A percentile compares a stretch with the other conserved stretches of the same genome.
Conservation (phyloP, 495 filamentous ascomycete species). For the Talaromyces stipitatus region DNA sequence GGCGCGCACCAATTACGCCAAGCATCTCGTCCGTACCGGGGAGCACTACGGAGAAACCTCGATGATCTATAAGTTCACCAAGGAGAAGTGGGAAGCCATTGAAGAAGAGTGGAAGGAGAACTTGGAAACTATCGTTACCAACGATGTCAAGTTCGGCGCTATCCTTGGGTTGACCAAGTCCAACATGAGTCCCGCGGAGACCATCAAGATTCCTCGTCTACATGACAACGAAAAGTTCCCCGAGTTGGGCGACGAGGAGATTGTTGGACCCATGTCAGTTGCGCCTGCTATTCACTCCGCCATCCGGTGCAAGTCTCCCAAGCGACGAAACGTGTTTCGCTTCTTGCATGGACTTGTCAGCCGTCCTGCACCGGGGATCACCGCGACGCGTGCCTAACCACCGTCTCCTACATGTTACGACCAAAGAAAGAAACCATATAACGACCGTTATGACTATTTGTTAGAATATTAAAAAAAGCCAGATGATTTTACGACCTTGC, state of each 20-base stretch:
- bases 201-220: conserved; percentile 53
- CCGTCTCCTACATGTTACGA: background rate
- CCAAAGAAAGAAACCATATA: background rate
- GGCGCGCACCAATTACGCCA: conserved; percentile 72
- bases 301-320: conserved; percentile 24
- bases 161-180: conserved; percentile 16
- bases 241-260: conserved; percentile 78
- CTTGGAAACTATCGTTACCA: conserved; percentile 41
- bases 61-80: conserved; percentile 72
- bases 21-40: conserved; percentile 73
- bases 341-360: conserved; percentile 40
- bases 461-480: background rate
- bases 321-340: conserved; percentile 38
- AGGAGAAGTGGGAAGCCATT: conserved; percentile 76
- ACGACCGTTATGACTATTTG: conserved; percentile 2
- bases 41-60: conserved; percentile 83
- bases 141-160: conserved; percentile 42
- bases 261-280: conserved; percentile 80
- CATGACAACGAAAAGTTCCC: conserved; percentile 76
- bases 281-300: conserved; percentile 24
- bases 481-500: background rate
- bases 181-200: conserved; percentile 21
- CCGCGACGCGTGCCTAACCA: background rate
- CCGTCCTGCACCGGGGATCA: conserved; percentile 16
- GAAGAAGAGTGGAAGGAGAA: conserved; percentile 62